These are phyloP conservation scores for Diplosphaera chodatii DNA, from an alignment of 139 green algal genomes.

Conservation along the genomic window DNA sequence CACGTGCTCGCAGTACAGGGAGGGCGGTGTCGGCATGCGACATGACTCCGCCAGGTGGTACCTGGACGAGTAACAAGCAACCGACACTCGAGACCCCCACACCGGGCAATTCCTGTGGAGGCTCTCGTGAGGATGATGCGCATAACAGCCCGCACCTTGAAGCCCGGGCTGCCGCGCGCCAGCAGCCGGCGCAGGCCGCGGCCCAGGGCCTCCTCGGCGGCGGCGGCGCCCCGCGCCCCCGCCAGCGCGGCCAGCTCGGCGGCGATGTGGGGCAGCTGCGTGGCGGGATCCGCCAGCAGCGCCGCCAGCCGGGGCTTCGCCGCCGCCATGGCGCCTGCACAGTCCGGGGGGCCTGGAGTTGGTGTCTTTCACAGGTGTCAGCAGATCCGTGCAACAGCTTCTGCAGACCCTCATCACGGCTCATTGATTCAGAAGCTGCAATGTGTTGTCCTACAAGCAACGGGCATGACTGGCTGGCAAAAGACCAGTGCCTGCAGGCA, in stretches of 20 bases:
- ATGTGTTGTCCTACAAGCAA: too few relatives aligned
- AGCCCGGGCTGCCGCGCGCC: conserved; percentile 14
- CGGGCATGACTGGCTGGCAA: too few relatives aligned
- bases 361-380: not conserved
- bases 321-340: conserved; percentile 6
- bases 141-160: conserved; percentile 26
- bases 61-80: too few relatives aligned
- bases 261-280: conserved; percentile 51
- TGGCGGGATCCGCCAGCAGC: conserved; percentile 50
- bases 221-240: not conserved
- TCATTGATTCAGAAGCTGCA: too few relatives aligned
- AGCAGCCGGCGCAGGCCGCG: conserved; percentile 20
- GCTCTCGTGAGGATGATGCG: too few relatives aligned
- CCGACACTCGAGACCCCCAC: too few relatives aligned
- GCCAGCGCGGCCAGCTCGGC: conserved; percentile 36
- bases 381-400: not conserved
- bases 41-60: too few relatives aligned
- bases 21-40: too few relatives aligned
- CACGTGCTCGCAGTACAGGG: too few relatives aligned
- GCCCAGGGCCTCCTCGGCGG: conserved; percentile 1
- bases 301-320: conserved; percentile 43
- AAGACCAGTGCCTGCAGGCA: too few relatives aligned
- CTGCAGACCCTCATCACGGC: too few relatives aligned
- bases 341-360: not conserved
- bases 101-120: too few relatives aligned